These are phyloP conservation scores for Saccharomyces hybrid DNA, from an alignment of 1,139 yeast species.

Conservation along the genomic window DNA sequence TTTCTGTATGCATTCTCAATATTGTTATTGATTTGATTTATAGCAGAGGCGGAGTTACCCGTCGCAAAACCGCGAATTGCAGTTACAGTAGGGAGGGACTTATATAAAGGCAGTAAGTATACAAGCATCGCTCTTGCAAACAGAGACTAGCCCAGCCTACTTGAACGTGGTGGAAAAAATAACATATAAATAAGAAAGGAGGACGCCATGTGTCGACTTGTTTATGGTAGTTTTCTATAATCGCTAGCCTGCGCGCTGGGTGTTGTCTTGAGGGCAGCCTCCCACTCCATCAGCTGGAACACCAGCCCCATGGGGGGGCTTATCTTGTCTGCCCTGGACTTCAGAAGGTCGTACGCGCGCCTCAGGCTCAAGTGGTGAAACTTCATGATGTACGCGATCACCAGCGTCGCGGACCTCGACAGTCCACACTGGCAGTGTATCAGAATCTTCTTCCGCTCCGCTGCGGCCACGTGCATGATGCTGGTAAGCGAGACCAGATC, in stretches of 20 bases:
- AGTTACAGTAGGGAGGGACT: background rate
- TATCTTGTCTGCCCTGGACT: conserved; percentile 57
- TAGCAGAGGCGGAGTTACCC: background rate
- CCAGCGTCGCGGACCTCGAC: conserved; percentile 75
- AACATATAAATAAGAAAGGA: background rate
- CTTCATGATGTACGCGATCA: conserved; percentile 78
- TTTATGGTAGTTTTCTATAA: background rate
- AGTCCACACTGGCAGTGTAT: conserved; percentile 94
- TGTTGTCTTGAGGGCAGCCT: background rate
- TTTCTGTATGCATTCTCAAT: background rate
- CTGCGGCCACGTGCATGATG: conserved; percentile 37
- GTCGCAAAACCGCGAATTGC: background rate
- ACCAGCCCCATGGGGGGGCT: conserved; percentile 85
- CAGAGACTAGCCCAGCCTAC: background rate
- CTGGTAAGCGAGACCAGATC: conserved; percentile 36
- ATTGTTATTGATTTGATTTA: background rate
- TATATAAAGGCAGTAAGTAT: background rate
- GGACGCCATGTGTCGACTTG: too few species aligned
- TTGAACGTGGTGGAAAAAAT: background rate
- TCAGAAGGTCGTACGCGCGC: conserved; percentile 67
- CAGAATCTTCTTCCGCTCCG: conserved; percentile 43
- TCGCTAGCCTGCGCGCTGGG: background rate
- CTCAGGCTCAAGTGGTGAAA: conserved; percentile 51
- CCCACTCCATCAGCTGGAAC: conserved; percentile 81
- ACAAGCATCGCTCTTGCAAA: background rate